Evolutionary conservation across 2,329 filamentous ascomycete genomes (phyloP).

Genomic region (Ophiostoma sp.): DNA sequence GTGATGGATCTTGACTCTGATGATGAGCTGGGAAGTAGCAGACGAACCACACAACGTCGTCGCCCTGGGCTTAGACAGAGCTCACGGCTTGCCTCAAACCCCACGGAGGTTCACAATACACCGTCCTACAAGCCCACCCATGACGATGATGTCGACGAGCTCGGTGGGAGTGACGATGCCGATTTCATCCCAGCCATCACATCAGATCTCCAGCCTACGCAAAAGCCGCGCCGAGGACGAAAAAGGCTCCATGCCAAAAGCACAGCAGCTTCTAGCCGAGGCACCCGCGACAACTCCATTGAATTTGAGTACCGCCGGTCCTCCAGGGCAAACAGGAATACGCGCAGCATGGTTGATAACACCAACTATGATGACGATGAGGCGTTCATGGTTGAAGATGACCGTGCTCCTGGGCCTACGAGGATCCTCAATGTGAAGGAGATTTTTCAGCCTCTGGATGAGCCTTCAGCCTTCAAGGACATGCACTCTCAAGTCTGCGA

Average conservation of each 20-base stretch:
- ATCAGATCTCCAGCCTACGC: conserved; percentile 29
- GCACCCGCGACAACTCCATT: conserved; percentile 35
- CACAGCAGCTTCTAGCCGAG: too few relatives aligned
- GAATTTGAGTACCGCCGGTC: conserved; percentile 52
- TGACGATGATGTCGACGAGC: conserved; percentile 30
- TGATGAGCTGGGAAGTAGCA: background rate
- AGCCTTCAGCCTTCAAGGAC: conserved; percentile 58
- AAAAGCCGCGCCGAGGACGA: conserved; percentile 21
- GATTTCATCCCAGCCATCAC: conserved; percentile 30
- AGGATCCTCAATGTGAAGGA: conserved; percentile 66
- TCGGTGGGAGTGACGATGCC: conserved; percentile 16
- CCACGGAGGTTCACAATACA: background rate
- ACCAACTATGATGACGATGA: conserved; percentile 55
- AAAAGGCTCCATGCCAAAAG: conserved; percentile 19
- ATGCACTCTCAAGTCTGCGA: conserved; percentile 69
- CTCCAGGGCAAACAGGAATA: conserved; percentile 41
- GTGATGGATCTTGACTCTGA: conserved; percentile 19
- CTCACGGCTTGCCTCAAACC: conserved; percentile 20
- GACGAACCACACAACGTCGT: background rate
- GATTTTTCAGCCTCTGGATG: conserved; percentile 58
- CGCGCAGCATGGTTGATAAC: conserved; percentile 45
- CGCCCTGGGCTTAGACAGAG: conserved; percentile 19
- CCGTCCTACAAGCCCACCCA: conserved; percentile 12
- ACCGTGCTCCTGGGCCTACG: conserved; percentile 40
- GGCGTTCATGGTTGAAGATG: conserved; percentile 45